These are phyloP conservation scores for Juglanconis juglandina DNA, from an alignment of 2,329 filamentous ascomycete genomes.

Conservation along the genomic window DNA sequence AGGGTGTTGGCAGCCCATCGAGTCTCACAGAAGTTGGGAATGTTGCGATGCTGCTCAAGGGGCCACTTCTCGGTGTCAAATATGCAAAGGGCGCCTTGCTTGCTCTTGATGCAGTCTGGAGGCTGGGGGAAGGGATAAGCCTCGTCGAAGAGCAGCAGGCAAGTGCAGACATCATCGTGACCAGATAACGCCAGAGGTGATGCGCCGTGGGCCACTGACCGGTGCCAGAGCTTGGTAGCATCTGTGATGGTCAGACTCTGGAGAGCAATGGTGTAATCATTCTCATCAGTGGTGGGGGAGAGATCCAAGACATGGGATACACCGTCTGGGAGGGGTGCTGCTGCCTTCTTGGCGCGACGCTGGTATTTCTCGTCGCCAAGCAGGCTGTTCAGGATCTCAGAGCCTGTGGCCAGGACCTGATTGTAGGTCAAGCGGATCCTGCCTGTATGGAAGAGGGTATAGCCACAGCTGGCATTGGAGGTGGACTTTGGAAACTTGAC, in stretches of 20 bases:
- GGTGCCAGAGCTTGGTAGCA: conserved; percentile 16
- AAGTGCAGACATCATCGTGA: conserved; percentile 16
- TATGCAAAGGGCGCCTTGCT: not conserved
- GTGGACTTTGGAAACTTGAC: conserved; percentile 4
- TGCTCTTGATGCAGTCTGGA: not conserved
- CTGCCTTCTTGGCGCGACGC: conserved; percentile 2
- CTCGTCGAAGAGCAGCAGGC: not conserved
- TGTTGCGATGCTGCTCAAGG: conserved; percentile 30
- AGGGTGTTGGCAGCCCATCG: conserved; percentile 64
- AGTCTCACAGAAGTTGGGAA: conserved; percentile 60
- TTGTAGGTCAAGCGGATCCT: conserved; percentile 4
- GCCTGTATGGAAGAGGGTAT: not conserved
- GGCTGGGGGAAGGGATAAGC: not conserved
- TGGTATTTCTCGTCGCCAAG: conserved; percentile 11
- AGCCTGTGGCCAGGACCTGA: conserved; percentile 9
- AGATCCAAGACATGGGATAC: conserved; percentile 14
- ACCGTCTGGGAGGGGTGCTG: not conserved
- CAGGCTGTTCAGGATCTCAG: not conserved
- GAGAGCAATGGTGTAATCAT: conserved; percentile 10
- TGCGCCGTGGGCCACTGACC: conserved; percentile 1
- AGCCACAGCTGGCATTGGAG: not conserved
- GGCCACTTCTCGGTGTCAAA: conserved; percentile 12
- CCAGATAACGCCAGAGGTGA: conserved; percentile 2
- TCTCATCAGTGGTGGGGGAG: conserved; percentile 12
- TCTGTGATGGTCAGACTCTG: conserved; percentile 5